A percentile compares a stretch with the other conserved stretches of the same genome.
Evolutionary conservation across 2,329 filamentous ascomycete species (phyloP).

Genomic region (Ophiostoma tasmaniense): DNA sequence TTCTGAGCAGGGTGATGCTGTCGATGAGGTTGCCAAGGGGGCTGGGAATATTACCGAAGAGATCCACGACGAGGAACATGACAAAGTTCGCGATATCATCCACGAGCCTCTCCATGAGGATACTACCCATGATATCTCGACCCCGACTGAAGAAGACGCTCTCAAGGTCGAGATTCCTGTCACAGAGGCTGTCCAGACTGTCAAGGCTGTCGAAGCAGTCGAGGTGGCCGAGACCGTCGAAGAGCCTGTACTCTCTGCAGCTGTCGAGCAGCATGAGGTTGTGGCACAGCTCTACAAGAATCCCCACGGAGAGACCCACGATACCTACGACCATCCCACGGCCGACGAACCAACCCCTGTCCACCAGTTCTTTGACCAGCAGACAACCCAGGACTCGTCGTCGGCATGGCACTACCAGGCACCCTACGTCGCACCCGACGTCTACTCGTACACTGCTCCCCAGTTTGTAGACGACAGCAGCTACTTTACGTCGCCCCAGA

Average conservation of each 20-base stretch:
- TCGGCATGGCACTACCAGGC: slow-evolving; percentile 9
- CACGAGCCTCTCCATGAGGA: not conserved
- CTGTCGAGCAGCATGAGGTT: not conserved
- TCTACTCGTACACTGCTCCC: not conserved
- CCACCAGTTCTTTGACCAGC: not conserved
- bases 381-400: not conserved
- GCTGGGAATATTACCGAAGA: too few species aligned
- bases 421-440: not conserved
- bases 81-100: not conserved
- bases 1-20: not conserved
- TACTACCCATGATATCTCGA: not conserved
- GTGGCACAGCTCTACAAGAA: not conserved
- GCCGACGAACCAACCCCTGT: not conserved
- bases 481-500: slow-evolving; percentile 15
- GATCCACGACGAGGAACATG: not conserved
- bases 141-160: not conserved
- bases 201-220: not conserved
- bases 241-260: not conserved
- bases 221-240: not conserved
- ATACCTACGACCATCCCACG: not conserved
- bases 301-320: not conserved
- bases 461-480: slow-evolving; percentile 13
- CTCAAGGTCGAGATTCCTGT: not conserved
- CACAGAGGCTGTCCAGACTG: not conserved
- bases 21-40: too few species aligned